A percentile compares a stretch with the other conserved stretches of the same genome.
Evolutionary conservation across 2,329 filamentous ascomycete genomes (phyloP).

Genomic region (Aspergillus spinulosporus): DNA sequence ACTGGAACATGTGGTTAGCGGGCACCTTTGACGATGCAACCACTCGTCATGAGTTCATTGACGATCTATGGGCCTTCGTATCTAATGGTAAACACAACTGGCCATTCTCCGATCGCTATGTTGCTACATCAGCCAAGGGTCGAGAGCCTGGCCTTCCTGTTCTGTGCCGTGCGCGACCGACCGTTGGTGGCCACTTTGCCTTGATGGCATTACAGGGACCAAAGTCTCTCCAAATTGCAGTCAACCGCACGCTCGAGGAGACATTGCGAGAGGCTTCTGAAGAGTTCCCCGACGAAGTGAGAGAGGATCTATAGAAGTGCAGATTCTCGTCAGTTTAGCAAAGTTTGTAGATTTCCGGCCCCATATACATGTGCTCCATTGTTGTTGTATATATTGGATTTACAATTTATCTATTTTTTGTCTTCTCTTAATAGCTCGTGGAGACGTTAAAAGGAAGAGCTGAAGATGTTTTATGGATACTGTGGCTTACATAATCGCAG

Average conservation of each 20-base stretch:
- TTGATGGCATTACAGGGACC: conserved; percentile 41
- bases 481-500: conserved; percentile 23
- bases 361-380: neutral
- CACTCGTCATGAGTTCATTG: conserved; percentile 37
- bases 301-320: conserved; percentile 19
- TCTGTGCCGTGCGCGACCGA: conserved; percentile 42
- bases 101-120: conserved; percentile 48
- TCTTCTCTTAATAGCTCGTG: too few relatives aligned
- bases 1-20: conserved; percentile 49
- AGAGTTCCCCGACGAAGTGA: conserved; percentile 10
- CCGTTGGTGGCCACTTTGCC: conserved; percentile 47
- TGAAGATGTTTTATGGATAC: neutral
- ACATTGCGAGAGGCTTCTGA: neutral
- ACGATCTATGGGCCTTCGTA: conserved; percentile 45
- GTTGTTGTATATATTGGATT: neutral
- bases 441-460: neutral
- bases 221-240: conserved; percentile 21
- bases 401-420: neutral
- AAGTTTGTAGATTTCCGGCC: neutral
- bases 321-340: neutral
- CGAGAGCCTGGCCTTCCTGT: conserved; percentile 34
- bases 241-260: conserved; percentile 14
- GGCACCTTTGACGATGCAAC: conserved; percentile 32
- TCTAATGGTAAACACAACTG: conserved; percentile 46
- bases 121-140: conserved; percentile 35